These are phyloP conservation scores for Discostella stelligera DNA, from an alignment of 352 stramenopile genomes.

Conservation along the genomic window DNA sequence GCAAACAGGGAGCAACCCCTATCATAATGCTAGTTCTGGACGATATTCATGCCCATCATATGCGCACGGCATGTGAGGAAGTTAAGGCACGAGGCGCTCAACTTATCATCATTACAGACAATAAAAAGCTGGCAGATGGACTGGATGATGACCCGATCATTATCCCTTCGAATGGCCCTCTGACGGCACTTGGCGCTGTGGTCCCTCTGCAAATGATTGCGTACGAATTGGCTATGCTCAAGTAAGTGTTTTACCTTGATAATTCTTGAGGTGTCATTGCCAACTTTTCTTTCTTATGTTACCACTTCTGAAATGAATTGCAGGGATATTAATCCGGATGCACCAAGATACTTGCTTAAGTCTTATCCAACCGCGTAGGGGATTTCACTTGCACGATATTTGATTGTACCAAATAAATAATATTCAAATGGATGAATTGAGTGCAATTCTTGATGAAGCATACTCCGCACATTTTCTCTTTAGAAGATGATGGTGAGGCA, in stretches of 20 bases:
- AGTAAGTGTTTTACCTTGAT: constrained; percentile 40
- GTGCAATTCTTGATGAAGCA: background rate
- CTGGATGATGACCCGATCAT: constrained; percentile 90
- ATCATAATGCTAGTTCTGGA: constrained; percentile 87
- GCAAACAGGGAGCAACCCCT: constrained; percentile 89
- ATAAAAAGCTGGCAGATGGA: constrained; percentile 89
- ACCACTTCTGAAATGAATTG: constrained; percentile 1
- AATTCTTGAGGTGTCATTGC: background rate
- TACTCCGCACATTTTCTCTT: background rate
- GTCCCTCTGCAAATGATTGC: constrained; percentile 94
- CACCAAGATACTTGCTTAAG: constrained; percentile 95
- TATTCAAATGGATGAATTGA: background rate
- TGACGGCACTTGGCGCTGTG: constrained; percentile 91
- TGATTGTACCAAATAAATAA: background rate
- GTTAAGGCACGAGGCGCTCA: constrained; percentile 92
- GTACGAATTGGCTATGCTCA: constrained; percentile 93
- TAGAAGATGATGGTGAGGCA: background rate
- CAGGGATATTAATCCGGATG: constrained; percentile 93
- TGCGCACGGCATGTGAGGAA: constrained; percentile 91
- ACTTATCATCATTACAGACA: constrained; percentile 96
- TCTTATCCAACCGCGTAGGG: constrained; percentile 92
- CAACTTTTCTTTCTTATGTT: constrained; percentile 1
- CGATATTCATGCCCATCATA: constrained; percentile 88
- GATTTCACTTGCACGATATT: background rate
- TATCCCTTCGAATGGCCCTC: constrained; percentile 92